These are phyloP conservation scores for Xeromyces bisporus DNA, from an alignment of 495 filamentous ascomycete genomes.

Conservation along the genomic window DNA sequence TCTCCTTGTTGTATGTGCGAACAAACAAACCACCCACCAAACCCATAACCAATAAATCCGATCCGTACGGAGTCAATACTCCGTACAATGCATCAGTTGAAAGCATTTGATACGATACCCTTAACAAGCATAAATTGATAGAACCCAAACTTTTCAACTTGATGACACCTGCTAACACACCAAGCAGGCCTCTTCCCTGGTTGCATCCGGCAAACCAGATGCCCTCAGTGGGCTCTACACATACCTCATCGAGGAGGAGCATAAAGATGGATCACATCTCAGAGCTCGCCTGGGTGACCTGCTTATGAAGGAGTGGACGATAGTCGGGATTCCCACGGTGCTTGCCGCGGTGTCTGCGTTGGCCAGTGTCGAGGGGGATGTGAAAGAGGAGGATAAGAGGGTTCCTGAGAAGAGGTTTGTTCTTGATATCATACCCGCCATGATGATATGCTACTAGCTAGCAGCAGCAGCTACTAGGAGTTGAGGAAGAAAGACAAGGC, in stretches of 20 bases:
- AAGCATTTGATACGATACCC: too few relatives aligned
- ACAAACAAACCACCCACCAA: too few relatives aligned
- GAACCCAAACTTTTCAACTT: background rate
- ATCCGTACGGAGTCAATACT: too few relatives aligned
- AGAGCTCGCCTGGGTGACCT: slow-evolving; percentile 7
- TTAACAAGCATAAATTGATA: too few relatives aligned
- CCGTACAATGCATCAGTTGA: too few relatives aligned
- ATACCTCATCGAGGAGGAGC: slow-evolving; percentile 4
- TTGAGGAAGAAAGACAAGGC: too few relatives aligned
- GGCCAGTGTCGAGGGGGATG: slow-evolving; percentile 5
- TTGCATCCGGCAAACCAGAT: slow-evolving; percentile 4
- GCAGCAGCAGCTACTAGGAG: background rate
- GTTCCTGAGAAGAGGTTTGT: slow-evolving; percentile 4
- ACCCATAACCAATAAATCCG: too few relatives aligned
- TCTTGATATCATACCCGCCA: background rate
- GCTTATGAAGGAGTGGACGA: slow-evolving; percentile 10
- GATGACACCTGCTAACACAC: background rate
- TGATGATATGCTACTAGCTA: background rate
- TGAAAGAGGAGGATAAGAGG: slow-evolving; percentile 2
- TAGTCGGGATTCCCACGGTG: slow-evolving; percentile 9
- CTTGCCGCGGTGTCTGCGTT: slow-evolving; percentile 6
- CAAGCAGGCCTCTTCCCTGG: slow-evolving; percentile 6
- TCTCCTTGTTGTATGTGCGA: slow-evolving; percentile 6
- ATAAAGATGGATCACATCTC: slow-evolving; percentile 3
- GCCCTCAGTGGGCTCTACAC: slow-evolving; percentile 5